Conservation (phyloP, 257 asterid species). For the Solanum paucissectum region DNA sequence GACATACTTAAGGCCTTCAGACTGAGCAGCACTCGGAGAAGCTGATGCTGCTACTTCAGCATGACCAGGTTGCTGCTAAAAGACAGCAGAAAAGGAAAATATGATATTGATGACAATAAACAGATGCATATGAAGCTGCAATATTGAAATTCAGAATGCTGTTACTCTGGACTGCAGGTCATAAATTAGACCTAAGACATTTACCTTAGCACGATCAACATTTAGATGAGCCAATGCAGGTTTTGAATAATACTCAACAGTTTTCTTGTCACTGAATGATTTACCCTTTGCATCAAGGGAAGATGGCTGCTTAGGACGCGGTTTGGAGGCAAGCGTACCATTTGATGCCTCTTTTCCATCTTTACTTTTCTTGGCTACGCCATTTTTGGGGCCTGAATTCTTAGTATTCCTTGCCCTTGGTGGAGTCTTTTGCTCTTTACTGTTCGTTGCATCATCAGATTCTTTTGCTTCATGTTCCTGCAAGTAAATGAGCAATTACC, state of each 20-base stretch:
- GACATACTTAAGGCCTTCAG: slow-evolving; percentile 21
- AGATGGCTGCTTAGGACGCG: slow-evolving; percentile 7
- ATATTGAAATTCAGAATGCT: background rate
- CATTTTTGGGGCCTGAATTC: slow-evolving; percentile 11
- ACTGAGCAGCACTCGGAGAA: slow-evolving; percentile 5
- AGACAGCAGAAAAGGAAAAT: background rate
- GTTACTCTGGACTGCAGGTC: background rate
- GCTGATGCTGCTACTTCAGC: slow-evolving; percentile 9
- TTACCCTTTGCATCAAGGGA: slow-evolving; percentile 14
- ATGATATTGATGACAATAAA: background rate
- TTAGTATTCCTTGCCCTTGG: slow-evolving; percentile 17
- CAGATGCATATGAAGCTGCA: background rate
- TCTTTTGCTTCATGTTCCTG: slow-evolving; percentile 12
- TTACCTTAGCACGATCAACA: slow-evolving; percentile 15
- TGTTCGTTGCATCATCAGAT: slow-evolving; percentile 6
- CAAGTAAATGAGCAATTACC: background rate
- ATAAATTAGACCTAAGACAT: background rate
- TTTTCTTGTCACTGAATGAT: slow-evolving; percentile 14
- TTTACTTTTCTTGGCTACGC: slow-evolving; percentile 11
- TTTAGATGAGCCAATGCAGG: slow-evolving; percentile 3
- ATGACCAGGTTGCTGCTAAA: slow-evolving; percentile 22
- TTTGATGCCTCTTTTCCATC: slow-evolving; percentile 18
- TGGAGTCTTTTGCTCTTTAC: slow-evolving; percentile 6
- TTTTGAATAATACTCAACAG: slow-evolving; percentile 12
- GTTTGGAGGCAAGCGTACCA: slow-evolving; percentile 7